phyloP scores from a whole-genome alignment of 2,329 filamentous ascomycete species.

The Pseudonectria foliicola region DNA sequence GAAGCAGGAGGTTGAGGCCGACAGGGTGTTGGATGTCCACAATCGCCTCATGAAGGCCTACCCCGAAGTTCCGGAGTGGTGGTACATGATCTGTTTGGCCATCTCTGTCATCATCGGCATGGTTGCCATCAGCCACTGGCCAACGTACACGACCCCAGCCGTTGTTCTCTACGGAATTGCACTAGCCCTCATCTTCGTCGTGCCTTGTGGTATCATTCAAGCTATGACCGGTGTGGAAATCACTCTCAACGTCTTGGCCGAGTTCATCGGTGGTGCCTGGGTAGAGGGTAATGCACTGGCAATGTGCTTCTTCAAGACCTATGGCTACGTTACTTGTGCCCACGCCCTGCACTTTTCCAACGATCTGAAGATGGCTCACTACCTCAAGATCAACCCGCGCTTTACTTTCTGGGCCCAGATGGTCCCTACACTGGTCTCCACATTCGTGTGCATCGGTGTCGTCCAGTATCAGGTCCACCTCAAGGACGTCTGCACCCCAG shows the following conservation, averaged over 20 bases:
- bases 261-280: conserved; percentile 39
- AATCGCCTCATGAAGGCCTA: conserved; percentile 41
- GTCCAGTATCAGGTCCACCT: conserved; percentile 33
- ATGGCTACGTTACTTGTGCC: conserved; percentile 27
- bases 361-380: conserved; percentile 32
- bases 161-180: conserved; percentile 37
- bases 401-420: conserved; percentile 30
- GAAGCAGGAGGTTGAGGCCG: conserved; percentile 14
- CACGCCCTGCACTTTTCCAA: conserved; percentile 30
- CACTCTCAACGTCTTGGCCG: conserved; percentile 39
- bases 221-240: conserved; percentile 36
- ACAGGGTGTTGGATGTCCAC: conserved; percentile 31
- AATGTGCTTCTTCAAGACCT: conserved; percentile 41
- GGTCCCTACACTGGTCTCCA: conserved; percentile 28
- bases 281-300: conserved; percentile 37
- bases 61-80: conserved; percentile 41
- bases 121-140: conserved; percentile 29
- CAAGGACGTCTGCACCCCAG: conserved; percentile 28
- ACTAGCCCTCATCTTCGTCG: conserved; percentile 34
- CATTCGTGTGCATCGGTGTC: conserved; percentile 26
- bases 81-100: conserved; percentile 31
- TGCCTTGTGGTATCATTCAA: conserved; percentile 37
- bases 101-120: conserved; percentile 29
- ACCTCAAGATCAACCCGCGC: conserved; percentile 38
- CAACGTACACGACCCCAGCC: conserved; percentile 34